These are phyloP conservation scores for Kazachstania viticola DNA, from an alignment of 805 yeast species.

Conservation along the genomic window DNA sequence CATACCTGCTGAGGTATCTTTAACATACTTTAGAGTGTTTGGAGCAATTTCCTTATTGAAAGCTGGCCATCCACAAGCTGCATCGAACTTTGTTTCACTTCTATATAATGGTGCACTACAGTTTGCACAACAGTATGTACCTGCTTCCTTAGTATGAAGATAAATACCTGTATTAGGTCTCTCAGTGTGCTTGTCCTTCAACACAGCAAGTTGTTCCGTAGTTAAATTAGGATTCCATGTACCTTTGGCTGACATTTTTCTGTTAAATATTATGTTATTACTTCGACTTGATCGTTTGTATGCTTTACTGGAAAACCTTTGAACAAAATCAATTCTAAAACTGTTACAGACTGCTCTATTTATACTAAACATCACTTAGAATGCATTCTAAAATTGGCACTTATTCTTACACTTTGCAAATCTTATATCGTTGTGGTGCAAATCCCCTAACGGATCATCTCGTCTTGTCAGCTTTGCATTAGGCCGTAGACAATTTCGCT, in stretches of 20 bases:
- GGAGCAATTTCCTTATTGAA: constrained; percentile 77
- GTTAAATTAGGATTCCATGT: constrained; percentile 76
- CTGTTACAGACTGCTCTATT: too few relatives aligned
- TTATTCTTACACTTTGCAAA: too few relatives aligned
- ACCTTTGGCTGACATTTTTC: background rate
- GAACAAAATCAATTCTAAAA: too few relatives aligned
- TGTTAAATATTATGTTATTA: background rate
- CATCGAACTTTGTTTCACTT: constrained; percentile 70
- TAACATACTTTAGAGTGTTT: constrained; percentile 51
- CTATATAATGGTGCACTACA: constrained; percentile 72
- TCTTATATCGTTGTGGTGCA: too few relatives aligned
- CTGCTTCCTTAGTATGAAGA: constrained; percentile 31
- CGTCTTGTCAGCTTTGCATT: too few relatives aligned
- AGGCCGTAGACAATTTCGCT: too few relatives aligned
- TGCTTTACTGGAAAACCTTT: too few relatives aligned
- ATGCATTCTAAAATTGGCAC: too few relatives aligned
- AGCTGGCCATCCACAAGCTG: constrained; percentile 98
- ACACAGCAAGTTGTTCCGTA: constrained; percentile 67
- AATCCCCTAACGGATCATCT: too few relatives aligned
- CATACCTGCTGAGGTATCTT: constrained; percentile 66
- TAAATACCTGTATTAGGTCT: constrained; percentile 33
- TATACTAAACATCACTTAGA: too few relatives aligned
- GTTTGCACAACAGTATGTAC: constrained; percentile 76
- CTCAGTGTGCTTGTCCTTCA: constrained; percentile 51
- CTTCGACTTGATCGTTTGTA: too few relatives aligned